phyloP scores from a whole-genome alignment of 495 filamentous ascomycete genomes.

The Podospora pseudocomata region DNA sequence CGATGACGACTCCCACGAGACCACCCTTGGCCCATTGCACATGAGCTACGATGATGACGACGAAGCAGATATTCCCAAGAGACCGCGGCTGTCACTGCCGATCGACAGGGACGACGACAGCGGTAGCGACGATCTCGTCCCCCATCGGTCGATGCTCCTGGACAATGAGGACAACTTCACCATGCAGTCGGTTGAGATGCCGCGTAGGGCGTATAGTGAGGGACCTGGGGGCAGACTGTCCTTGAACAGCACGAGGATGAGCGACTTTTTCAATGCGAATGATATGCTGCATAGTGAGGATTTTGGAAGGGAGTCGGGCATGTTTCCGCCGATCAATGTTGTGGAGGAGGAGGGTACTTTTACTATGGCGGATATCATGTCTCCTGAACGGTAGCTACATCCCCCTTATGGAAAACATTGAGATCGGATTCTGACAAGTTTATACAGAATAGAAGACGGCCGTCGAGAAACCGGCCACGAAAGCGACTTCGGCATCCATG shows the following conservation, averaged over 20 bases:
- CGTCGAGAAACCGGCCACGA: conserved; percentile 35
- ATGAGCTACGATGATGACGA: conserved; percentile 57
- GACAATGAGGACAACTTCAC: conserved; percentile 66
- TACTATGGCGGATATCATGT: conserved; percentile 17
- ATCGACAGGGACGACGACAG: conserved; percentile 57
- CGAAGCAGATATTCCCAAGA: conserved; percentile 56
- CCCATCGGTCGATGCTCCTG: conserved; percentile 60
- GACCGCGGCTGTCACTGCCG: conserved; percentile 66
- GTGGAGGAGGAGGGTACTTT: conserved; percentile 31
- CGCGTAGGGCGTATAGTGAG: conserved; percentile 58
- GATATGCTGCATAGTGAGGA: conserved; percentile 42
- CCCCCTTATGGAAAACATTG: not conserved
- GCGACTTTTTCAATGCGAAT: conserved; percentile 57
- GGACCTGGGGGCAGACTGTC: conserved; percentile 38
- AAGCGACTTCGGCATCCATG: conserved; percentile 48
- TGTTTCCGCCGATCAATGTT: conserved; percentile 36
- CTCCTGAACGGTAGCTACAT: conserved; percentile 23
- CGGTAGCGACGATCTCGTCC: conserved; percentile 53
- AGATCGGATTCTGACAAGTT: conserved; percentile 14
- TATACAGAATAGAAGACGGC: conserved; percentile 36
- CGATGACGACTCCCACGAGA: conserved; percentile 13
- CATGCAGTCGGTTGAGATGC: conserved; percentile 64
- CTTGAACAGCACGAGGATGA: conserved; percentile 54
- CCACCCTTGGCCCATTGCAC: conserved; percentile 34
- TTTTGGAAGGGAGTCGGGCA: conserved; percentile 47